phyloP scores from a whole-genome alignment of 768 basidiomycete species.

The Suillus cothurnatus region DNA sequence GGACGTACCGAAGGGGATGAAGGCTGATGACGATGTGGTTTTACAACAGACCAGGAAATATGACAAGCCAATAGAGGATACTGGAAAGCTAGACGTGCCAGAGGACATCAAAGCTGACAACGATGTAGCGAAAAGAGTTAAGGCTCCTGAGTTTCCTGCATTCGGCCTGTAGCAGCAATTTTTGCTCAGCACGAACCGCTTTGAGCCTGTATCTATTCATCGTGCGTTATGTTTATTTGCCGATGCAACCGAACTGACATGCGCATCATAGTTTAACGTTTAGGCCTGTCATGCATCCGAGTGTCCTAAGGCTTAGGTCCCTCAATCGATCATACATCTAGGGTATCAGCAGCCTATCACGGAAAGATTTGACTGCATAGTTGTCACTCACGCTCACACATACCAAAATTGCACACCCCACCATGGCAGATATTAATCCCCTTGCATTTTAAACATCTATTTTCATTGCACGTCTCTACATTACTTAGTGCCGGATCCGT shows the following conservation, averaged over 20 bases:
- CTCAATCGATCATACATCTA: neutral
- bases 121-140: neutral
- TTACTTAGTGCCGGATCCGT: constrained; percentile 48
- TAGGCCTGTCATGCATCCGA: neutral
- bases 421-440: too few relatives aligned
- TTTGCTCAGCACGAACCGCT: neutral
- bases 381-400: neutral
- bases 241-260: neutral
- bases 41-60: neutral
- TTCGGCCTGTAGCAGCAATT: neutral
- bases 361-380: neutral
- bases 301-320: neutral
- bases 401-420: neutral
- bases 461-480: constrained; percentile 3
- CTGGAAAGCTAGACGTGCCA: neutral
- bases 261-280: too few relatives aligned
- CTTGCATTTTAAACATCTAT: neutral
- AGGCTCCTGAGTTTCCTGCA: constrained; percentile 5
- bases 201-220: neutral
- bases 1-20: neutral
- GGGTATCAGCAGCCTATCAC: neutral
- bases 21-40: neutral
- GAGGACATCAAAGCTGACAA: neutral
- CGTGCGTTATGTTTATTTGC: neutral
- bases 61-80: neutral